Base-by-base conservation (phyloP, 2,329 filamentous ascomycete species). In the Gyromitra esculenta region DNA sequence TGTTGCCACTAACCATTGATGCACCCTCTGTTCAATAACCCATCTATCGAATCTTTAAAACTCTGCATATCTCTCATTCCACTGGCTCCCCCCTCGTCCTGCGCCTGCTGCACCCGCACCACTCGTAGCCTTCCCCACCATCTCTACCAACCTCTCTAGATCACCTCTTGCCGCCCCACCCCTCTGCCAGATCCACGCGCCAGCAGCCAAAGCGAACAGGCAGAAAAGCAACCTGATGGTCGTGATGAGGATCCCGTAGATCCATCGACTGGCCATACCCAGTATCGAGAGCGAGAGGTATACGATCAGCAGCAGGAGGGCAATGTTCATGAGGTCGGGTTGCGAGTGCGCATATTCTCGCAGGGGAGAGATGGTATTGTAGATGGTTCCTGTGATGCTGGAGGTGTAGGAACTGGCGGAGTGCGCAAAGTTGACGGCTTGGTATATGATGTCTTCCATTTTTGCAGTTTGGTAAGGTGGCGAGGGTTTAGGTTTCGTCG, bases 281-380 rank as follows among this genome's bases (percentile, higher is more conserved):
- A 79, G 59, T 37, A 79, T 78, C 18, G 70, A 62, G n/a, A 78
- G 76, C n/a, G 73, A 74, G 39, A 79, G 69, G 48, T 79, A 79
- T 25, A 78, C 41, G 48, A 79, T 78, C 11, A 79, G 41, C 5
- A 79, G 65, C 15, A 79, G 60, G 43, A 78, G 69, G 21, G 70
- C 77, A 41, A 79, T 64, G 60, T 70, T 77, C 65, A 71, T 78
- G 48, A 79, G 70, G 41, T 79, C 78, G 21, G 77, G 73, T 21
- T 78, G 77, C 5, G 76, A 73, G 67, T 65, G 18, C 3, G 57
- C 69, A 25, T 77, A 77, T 48, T 77, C 60, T 1, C 67, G 59
- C 18, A 77, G 66, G 1, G 77, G 77, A 3, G 56, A 60, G 37
- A 77, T 9, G 35, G 31, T 59, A 13, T 15, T 57, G 68, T 67